Base-by-base conservation (phyloP, 2,329 filamentous ascomycete species). In the Trichoderma gracile region DNA sequence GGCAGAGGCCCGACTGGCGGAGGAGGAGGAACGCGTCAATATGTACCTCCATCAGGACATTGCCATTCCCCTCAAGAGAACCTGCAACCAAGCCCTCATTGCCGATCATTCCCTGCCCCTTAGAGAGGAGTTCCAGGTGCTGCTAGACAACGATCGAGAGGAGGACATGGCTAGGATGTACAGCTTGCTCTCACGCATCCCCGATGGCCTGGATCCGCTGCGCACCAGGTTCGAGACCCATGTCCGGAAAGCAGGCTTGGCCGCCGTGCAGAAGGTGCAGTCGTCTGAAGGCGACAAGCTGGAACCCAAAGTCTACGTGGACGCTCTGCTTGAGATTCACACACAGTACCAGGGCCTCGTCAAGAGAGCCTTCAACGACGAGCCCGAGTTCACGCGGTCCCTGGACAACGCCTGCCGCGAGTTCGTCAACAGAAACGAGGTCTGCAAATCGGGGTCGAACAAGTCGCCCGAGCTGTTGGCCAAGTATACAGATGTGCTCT, bases 151-250 rank as follows among this genome's bases (percentile, higher is more conserved):
- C 71, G 92, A 99, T 77, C 90, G 94, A 66, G 92, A 96, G 71
- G 93, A 97, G 17, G 95, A 99, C 73, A 92, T 99, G 82, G 91
- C 91, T 15, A 87, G 95, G 59, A 98, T 99, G 95, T 99, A 98
- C 76, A 92, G 89, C 71, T 84, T 99, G 0, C 84, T 99, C 2
- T 91, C 91, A 0, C 86, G 93, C 58, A 97, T 99, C 68, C 89
- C 91, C 8, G 93, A 97, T 66, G 95, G 95, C 0, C 81, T 99
- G 21, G 94, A 98, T 61, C 94, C 95, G 12, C 82, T 99, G 1
- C 86, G 96, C 52, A 85, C 86, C 49, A 90, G 89, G 63, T 99
- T 99, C 73, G 95, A 99, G 79, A 89, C 87, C 1, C 95, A 99
- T 72, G 95, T 99, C 23, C 85, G 93, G 45, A 95, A 93, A 72